Base-by-base conservation (phyloP, 2,329 filamentous ascomycete genomes). In the Alternaria ethzedia region DNA sequence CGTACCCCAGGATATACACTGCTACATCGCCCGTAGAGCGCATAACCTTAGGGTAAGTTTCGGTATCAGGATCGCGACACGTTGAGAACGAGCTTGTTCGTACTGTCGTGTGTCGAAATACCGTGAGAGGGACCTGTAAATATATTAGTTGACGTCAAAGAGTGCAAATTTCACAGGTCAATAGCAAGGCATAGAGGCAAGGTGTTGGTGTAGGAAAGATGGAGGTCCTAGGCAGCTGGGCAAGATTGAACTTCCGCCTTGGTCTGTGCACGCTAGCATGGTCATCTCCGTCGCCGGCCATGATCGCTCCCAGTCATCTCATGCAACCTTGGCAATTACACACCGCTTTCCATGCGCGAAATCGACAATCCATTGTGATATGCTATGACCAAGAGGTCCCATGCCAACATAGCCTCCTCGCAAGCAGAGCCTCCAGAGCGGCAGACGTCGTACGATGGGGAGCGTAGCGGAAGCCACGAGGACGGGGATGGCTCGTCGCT, bases 361-460 rank as follows among this genome's bases (percentile, higher is more conserved):
- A 55, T 41, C 32, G n/a, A 28, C 46, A 44, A 49, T 36, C 55
- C 49, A 59, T 44, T 51, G 36, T 62, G 61, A 52, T 50, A 75
- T 78, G 74, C 70, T 73, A 79, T 79, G 77, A 79, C 74, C 68
- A 79, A 79, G 69, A 73, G 76, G 66, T 49, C 75, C 25, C 67
- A 66, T 60, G 72, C 75, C 54, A 68, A 65, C 60, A 54, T 63
- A 60, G 57, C 67, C 43, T 64, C 69, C 60, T 73, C 69, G 54
- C 65, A 68, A 62, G 68, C 63, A 52, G 66, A 64, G 36, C 59
- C 57, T 44, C 52, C 63, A 25, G 69, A 64, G 28, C 65, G 66
- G 28, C 67, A 71, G 50, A 56, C 60, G 6, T 70, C 68, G 17
- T 57, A 69, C 15, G 71, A 73, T 66, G 68, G 67, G 20, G 71